These are phyloP conservation scores for Monosporascus cannonballus DNA, from an alignment of 2,329 filamentous ascomycete genomes.

Conservation along the genomic window DNA sequence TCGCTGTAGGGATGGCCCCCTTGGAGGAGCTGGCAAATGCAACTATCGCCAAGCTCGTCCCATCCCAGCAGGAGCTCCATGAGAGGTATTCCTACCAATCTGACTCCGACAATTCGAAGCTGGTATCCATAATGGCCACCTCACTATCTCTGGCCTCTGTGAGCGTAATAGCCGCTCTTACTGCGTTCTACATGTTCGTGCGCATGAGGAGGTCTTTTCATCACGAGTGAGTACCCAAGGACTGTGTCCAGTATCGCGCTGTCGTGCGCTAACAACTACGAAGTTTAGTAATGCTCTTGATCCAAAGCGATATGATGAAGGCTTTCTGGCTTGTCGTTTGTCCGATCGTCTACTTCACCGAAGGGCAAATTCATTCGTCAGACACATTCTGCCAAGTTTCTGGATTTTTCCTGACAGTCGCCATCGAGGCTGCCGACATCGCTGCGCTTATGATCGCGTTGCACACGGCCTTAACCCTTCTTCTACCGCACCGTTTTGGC, in stretches of 20 bases:
- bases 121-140: slow-evolving; percentile 29
- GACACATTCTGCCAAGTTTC: slow-evolving; percentile 60
- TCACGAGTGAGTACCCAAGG: slow-evolving; percentile 52
- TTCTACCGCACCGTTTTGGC: slow-evolving; percentile 43
- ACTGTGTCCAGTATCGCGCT: background rate
- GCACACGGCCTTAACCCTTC: slow-evolving; percentile 67
- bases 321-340: slow-evolving; percentile 63
- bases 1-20: background rate
- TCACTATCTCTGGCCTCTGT: slow-evolving; percentile 38
- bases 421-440: slow-evolving; percentile 66
- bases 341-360: slow-evolving; percentile 50
- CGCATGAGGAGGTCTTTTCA: slow-evolving; percentile 69
- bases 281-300: slow-evolving; percentile 68
- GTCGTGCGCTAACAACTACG: slow-evolving; percentile 12
- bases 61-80: background rate
- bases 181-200: slow-evolving; percentile 65
- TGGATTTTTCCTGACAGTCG: slow-evolving; percentile 61
- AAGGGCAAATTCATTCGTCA: slow-evolving; percentile 41
- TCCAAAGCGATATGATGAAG: slow-evolving; percentile 67
- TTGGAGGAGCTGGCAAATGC: background rate
- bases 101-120: slow-evolving; percentile 7
- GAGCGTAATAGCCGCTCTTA: slow-evolving; percentile 50
- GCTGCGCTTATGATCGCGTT: slow-evolving; percentile 67
- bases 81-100: background rate
- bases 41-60: background rate